These are phyloP conservation scores for Sarocladiaceae sp. DNA, from an alignment of 2,329 filamentous ascomycete genomes.

Conservation along the genomic window DNA sequence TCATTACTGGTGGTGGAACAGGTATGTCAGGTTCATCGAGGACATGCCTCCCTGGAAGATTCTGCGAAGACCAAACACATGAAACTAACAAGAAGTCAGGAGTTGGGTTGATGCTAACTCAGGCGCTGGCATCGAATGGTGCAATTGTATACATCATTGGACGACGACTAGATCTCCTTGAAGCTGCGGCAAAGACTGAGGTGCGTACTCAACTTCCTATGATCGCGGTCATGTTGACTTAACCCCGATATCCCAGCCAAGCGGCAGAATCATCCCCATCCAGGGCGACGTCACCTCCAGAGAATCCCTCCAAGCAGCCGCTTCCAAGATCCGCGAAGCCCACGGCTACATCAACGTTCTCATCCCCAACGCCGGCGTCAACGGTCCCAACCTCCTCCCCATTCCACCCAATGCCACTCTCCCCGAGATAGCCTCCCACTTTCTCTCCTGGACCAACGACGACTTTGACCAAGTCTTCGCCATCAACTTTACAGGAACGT, in stretches of 20 bases:
- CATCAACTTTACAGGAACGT: slow-evolving; percentile 46
- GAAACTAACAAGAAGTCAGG: too few relatives aligned
- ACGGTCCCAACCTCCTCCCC: not conserved
- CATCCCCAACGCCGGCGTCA: slow-evolving; percentile 52
- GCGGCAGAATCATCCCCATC: slow-evolving; percentile 28
- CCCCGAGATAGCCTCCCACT: slow-evolving; percentile 20
- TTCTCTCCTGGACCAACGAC: slow-evolving; percentile 28
- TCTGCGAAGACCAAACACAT: not conserved
- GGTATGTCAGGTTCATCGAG: not conserved
- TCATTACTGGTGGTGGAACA: slow-evolving; percentile 47
- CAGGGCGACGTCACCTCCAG: slow-evolving; percentile 36
- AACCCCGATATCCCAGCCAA: slow-evolving; percentile 2
- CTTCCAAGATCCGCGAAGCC: slow-evolving; percentile 45
- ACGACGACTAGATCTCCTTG: slow-evolving; percentile 36
- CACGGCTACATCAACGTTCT: slow-evolving; percentile 59
- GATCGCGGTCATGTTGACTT: not conserved
- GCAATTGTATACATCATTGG: slow-evolving; percentile 47
- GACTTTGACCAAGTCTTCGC: slow-evolving; percentile 52
- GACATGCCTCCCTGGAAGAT: not conserved
- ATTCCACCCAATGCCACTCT: not conserved
- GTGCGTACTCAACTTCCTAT: not conserved
- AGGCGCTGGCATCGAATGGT: slow-evolving; percentile 43
- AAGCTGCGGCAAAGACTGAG: slow-evolving; percentile 27
- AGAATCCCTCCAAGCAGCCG: slow-evolving; percentile 51
- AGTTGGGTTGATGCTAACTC: slow-evolving; percentile 44